A percentile compares a stretch with the other conserved stretches of the same genome.
These are phyloP conservation scores for Jatropha multifida DNA, from an alignment of 441 rosid genomes.

Conservation along the genomic window DNA sequence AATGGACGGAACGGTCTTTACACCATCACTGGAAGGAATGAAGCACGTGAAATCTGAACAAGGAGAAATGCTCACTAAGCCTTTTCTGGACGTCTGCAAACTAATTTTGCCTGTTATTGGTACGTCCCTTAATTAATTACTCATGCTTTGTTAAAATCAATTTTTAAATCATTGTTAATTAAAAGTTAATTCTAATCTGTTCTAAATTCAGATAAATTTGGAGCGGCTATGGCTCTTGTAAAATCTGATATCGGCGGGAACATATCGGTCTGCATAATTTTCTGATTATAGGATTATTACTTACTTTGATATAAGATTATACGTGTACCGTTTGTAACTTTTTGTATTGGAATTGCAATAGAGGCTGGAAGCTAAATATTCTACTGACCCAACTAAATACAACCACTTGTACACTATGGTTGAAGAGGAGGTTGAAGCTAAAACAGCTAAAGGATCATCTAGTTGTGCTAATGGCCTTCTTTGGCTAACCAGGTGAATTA, in stretches of 20 bases:
- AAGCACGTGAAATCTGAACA: conserved; percentile 66
- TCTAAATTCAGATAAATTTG: conserved; percentile 71
- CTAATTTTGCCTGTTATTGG: conserved; percentile 88
- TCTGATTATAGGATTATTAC: not conserved
- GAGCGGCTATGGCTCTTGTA: conserved; percentile 85
- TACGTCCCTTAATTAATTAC: conserved; percentile 19
- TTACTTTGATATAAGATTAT: too few relatives aligned
- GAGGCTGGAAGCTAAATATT: conserved; percentile 83
- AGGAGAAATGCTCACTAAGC: conserved; percentile 81
- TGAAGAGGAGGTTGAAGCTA: conserved; percentile 71
- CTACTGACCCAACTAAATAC: conserved; percentile 56
- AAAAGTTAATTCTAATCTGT: not conserved
- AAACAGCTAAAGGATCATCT: conserved; percentile 76
- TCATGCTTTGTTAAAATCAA: not conserved
- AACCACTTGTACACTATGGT: conserved; percentile 69
- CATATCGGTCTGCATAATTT: conserved; percentile 50
- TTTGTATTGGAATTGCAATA: conserved; percentile 20
- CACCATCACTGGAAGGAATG: conserved; percentile 86
- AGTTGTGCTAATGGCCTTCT: conserved; percentile 94
- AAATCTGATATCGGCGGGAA: conserved; percentile 90
- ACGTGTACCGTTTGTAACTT: too few relatives aligned
- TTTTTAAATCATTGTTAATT: conserved; percentile 1
- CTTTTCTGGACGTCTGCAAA: conserved; percentile 91
- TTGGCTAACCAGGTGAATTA: conserved; percentile 79
- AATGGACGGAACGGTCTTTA: conserved; percentile 83